Evolutionary conservation across 805 yeast genomes (phyloP).

Genomic region (Lipomyces chichibuensis): DNA sequence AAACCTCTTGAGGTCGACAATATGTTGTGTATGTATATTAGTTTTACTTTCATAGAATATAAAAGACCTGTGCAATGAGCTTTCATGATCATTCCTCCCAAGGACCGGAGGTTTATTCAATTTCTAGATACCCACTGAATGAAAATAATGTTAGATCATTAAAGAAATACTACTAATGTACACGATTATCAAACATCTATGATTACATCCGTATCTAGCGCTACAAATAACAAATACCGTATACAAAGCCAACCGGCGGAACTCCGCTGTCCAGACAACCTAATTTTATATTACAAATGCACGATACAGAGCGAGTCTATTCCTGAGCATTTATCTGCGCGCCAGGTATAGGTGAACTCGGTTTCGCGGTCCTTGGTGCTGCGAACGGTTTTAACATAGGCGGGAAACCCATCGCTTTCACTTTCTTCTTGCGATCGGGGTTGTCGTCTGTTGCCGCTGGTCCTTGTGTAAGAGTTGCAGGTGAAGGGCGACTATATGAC

Average conservation of each 20-base stretch:
- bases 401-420: conserved; percentile 41
- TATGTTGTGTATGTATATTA: not conserved
- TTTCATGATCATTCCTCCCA: not conserved
- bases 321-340: not conserved
- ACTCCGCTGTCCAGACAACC: not conserved
- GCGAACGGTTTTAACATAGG: conserved; percentile 32
- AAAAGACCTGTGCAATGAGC: not conserved
- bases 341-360: not conserved
- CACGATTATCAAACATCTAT: not conserved
- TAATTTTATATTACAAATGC: not conserved
- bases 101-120: not conserved
- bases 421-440: conserved; percentile 31
- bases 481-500: conserved; percentile 2
- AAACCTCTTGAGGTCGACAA: not conserved
- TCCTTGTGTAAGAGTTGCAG: not conserved
- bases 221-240: not conserved
- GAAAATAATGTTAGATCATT: too few relatives aligned
- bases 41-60: not conserved
- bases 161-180: not conserved
- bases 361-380: not conserved
- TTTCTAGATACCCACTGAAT: not conserved
- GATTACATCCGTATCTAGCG: not conserved
- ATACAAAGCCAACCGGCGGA: not conserved
- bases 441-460: not conserved
- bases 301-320: not conserved